Percentiles rank a stretch among this genome's conserved stretches.
Evolutionary conservation across 1,284 basidiomycete genomes (phyloP).

Genomic region (Ceratobasidium sp.): DNA sequence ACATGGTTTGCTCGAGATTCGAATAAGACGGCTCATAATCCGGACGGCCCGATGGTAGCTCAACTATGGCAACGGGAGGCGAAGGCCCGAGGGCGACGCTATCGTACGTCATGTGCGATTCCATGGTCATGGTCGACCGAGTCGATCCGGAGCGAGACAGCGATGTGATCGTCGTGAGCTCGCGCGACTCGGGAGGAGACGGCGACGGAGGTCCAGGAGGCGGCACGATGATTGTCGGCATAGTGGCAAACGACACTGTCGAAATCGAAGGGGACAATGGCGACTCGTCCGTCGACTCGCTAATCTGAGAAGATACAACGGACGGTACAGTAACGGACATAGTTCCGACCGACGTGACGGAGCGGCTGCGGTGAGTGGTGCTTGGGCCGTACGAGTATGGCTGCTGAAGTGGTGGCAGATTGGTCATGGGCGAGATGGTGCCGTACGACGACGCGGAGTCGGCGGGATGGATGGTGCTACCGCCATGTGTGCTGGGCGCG

Average conservation of each 20-base stretch:
- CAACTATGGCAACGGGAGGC: slow-evolving; percentile 53
- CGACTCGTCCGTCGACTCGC: slow-evolving; percentile 23
- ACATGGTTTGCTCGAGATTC: slow-evolving; percentile 20
- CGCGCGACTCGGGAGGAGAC: slow-evolving; percentile 10
- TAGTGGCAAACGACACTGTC: slow-evolving; percentile 33
- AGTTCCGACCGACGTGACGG: slow-evolving; percentile 10
- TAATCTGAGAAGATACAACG: slow-evolving; percentile 14
- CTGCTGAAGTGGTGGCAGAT: neutral
- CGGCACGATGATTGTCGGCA: slow-evolving; percentile 32
- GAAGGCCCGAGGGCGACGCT: slow-evolving; percentile 70
- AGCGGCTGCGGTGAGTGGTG: slow-evolving; percentile 19
- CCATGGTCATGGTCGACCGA: slow-evolving; percentile 51
- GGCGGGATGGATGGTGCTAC: neutral
- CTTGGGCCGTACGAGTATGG: neutral
- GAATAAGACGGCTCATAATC: slow-evolving; percentile 35
- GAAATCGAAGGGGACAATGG: slow-evolving; percentile 21
- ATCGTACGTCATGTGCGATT: slow-evolving; percentile 62
- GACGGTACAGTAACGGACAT: slow-evolving; percentile 8
- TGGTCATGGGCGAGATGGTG: slow-evolving; percentile 12
- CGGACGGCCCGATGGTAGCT: slow-evolving; percentile 4
- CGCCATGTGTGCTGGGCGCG: too few species aligned
- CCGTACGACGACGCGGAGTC: slow-evolving; percentile 10
- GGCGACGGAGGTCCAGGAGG: slow-evolving; percentile 40
- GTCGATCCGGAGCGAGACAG: slow-evolving; percentile 10
- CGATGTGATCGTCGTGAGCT: neutral